Conservation (phyloP, 2,329 filamentous ascomycete species). For the Cercospora zeina region DNA sequence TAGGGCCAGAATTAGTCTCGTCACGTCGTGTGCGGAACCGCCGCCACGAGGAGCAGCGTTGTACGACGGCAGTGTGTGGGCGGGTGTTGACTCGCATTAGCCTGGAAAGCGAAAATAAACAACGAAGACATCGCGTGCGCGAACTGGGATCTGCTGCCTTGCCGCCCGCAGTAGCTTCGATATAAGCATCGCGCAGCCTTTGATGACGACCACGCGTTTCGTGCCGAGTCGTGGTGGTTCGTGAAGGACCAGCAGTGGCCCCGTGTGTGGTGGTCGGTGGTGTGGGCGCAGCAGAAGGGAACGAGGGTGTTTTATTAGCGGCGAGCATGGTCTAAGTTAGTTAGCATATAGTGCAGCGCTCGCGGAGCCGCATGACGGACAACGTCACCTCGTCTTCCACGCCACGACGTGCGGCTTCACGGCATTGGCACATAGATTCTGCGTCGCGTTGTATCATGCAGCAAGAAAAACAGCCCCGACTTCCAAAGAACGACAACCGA, state of each 20-base stretch:
- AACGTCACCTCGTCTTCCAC: constrained; percentile 11
- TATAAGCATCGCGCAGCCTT: constrained; percentile 6
- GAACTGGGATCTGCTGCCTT: constrained; percentile 14
- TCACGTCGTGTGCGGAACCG: neutral
- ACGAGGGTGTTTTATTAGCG: neutral
- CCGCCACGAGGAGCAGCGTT: constrained; percentile 19
- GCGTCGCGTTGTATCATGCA: neutral
- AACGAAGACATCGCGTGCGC: constrained; percentile 13
- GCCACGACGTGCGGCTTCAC: neutral
- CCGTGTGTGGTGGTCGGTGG: neutral
- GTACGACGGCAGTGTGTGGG: constrained; percentile 8
- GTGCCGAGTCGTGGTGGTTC: neutral
- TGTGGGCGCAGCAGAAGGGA: neutral
- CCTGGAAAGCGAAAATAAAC: neutral
- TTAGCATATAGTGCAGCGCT: neutral
- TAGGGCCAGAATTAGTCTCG: constrained; percentile 8
- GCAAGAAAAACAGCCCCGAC: neutral
- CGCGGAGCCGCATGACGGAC: constrained; percentile 12
- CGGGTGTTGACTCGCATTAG: constrained; percentile 22
- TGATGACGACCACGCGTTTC: constrained; percentile 2
- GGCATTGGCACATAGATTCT: neutral
- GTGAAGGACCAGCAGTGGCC: constrained; percentile 1
- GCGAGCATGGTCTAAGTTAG: constrained; percentile 1
- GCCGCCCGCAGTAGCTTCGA: constrained; percentile 6
- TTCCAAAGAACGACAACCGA: neutral